These are phyloP conservation scores for Phytopythium oedochilum DNA, from an alignment of 352 stramenopile genomes.

Conservation along the genomic window DNA sequence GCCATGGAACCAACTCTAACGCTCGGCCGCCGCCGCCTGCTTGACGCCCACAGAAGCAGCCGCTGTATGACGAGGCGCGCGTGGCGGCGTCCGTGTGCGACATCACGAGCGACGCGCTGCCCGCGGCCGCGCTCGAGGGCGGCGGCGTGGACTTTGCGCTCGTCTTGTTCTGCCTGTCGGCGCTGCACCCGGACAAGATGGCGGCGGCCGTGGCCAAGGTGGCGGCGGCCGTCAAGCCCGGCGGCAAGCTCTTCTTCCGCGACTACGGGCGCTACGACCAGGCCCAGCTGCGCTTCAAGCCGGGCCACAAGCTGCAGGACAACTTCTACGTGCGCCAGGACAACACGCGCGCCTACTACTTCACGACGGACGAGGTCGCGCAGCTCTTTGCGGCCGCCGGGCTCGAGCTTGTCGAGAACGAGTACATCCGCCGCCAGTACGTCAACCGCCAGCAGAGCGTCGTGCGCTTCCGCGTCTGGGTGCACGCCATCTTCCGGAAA, in stretches of 20 bases:
- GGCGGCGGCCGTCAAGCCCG: constrained; percentile 64
- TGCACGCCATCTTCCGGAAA: constrained; percentile 85
- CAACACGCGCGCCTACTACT: constrained; percentile 96
- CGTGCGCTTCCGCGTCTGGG: constrained; percentile 86
- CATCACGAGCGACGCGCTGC: constrained; percentile 77
- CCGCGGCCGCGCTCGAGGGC: constrained; percentile 37
- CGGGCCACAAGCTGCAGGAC: constrained; percentile 86
- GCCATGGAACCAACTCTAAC: no score
- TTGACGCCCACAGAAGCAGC: constrained; percentile 56
- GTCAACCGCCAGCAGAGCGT: constrained; percentile 82
- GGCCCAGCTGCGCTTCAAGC: constrained; percentile 91
- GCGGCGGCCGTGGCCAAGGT: constrained; percentile 83
- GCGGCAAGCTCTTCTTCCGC: constrained; percentile 89
- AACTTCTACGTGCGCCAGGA: constrained; percentile 96
- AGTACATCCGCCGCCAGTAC: constrained; percentile 87
- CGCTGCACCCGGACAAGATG: constrained; percentile 89
- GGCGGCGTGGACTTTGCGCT: constrained; percentile 81
- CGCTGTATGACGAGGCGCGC: constrained; percentile 68
- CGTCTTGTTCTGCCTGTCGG: constrained; percentile 89
- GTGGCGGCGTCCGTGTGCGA: constrained; percentile 76
- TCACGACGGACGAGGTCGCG: constrained; percentile 80
- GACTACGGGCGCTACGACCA: constrained; percentile 96
- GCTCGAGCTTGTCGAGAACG: constrained; percentile 64
- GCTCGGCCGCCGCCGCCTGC: no score
- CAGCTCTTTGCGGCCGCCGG: constrained; percentile 56